A percentile compares a stretch with the other conserved stretches of the same genome.
These are phyloP conservation scores for Purpureocillium lavendulum DNA, from an alignment of 2,329 filamentous ascomycete genomes.

Conservation along the genomic window DNA sequence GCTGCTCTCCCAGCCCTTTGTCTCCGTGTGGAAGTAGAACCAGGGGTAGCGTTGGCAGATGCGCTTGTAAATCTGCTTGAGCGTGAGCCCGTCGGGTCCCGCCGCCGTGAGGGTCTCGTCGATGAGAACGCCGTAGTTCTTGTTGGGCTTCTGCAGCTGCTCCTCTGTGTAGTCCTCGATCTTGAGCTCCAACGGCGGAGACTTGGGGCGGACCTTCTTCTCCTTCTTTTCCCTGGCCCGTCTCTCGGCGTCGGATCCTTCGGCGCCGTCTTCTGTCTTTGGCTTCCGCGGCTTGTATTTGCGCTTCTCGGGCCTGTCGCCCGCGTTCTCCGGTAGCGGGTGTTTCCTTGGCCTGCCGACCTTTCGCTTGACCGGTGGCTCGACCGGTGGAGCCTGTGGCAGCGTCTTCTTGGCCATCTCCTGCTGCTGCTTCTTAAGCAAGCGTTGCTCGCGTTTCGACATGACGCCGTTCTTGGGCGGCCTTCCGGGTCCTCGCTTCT, in stretches of 20 bases:
- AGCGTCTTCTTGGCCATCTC: constrained; percentile 42
- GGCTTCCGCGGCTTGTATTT: constrained; percentile 58
- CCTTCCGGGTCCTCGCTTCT: constrained; percentile 68
- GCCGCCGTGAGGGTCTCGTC: constrained; percentile 50
- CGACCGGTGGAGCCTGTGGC: constrained; percentile 35
- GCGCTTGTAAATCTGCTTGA: constrained; percentile 56
- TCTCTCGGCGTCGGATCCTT: constrained; percentile 48
- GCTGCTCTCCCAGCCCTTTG: constrained; percentile 58
- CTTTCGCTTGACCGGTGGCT: constrained; percentile 52
- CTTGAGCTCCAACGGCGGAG: constrained; percentile 48
- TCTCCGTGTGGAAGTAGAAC: constrained; percentile 52
- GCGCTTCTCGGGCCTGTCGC: constrained; percentile 51
- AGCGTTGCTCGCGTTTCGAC: constrained; percentile 65
- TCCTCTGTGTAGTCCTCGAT: constrained; percentile 48
- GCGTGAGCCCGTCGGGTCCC: constrained; percentile 43
- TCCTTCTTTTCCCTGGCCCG: constrained; percentile 50
- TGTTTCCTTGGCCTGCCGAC: constrained; percentile 59
- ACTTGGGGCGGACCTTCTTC: constrained; percentile 50
- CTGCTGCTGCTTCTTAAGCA: constrained; percentile 49
- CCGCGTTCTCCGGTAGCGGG: constrained; percentile 47
- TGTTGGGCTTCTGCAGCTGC: constrained; percentile 52
- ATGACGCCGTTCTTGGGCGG: constrained; percentile 78
- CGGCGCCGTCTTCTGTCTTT: constrained; percentile 42
- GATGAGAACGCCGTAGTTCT: constrained; percentile 53
- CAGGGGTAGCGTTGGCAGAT: constrained; percentile 50